Percentiles rank a stretch among this genome's conserved stretches.
These are phyloP conservation scores for Byssoonygena ceratinophila DNA, from an alignment of 2,329 filamentous ascomycete genomes.

Conservation along the genomic window DNA sequence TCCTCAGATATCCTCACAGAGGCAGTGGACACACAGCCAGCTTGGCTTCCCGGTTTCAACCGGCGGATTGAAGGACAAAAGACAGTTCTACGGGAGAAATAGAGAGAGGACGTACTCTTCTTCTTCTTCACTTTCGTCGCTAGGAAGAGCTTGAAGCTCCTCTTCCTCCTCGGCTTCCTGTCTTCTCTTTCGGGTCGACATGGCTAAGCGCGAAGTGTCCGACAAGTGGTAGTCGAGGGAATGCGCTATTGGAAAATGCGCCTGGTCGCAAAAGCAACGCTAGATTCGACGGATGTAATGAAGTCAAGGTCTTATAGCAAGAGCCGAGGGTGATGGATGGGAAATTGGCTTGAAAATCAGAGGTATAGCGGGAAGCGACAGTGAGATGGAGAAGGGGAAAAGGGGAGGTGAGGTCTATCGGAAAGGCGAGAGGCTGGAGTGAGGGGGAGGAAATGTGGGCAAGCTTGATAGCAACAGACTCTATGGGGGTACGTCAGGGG, in stretches of 20 bases:
- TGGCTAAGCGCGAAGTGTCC: slow-evolving; percentile 17
- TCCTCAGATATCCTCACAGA: background rate
- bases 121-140: slow-evolving; percentile 42
- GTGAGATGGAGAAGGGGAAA: background rate
- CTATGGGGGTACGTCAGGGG: slow-evolving; percentile 10
- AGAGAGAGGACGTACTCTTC: slow-evolving; percentile 27
- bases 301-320: background rate
- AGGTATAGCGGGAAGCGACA: background rate
- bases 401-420: background rate
- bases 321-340: background rate
- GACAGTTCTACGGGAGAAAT: background rate
- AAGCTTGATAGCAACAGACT: slow-evolving; percentile 9
- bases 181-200: slow-evolving; percentile 43
- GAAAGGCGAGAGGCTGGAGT: slow-evolving; percentile 5
- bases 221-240: background rate
- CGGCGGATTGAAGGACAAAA: background rate
- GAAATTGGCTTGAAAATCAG: background rate
- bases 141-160: slow-evolving; percentile 40
- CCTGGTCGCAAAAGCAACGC: background rate
- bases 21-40: background rate
- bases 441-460: slow-evolving; percentile 2
- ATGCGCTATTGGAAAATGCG: background rate
- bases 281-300: background rate
- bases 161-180: slow-evolving; percentile 40
- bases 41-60: too few species aligned